Conservation (phyloP, 2,329 filamentous ascomycete genomes). For the Neonectria coccinea region DNA sequence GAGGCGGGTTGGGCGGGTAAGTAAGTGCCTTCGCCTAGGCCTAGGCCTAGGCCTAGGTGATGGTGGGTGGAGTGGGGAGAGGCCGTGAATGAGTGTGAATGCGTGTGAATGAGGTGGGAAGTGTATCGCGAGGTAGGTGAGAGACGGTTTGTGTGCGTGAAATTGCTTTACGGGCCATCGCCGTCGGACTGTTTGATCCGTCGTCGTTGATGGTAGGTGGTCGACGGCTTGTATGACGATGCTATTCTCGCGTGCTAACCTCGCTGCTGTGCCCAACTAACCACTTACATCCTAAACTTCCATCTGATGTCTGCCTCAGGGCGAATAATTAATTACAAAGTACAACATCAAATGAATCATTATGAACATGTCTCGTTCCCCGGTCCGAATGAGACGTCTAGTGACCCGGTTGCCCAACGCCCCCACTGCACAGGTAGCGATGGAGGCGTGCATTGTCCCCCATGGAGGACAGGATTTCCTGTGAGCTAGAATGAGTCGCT, state of each 20-base stretch:
- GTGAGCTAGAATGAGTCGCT: conserved; percentile 21
- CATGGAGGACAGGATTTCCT: background rate
- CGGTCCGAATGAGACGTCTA: background rate
- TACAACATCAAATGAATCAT: background rate
- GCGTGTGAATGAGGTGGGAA: conserved; percentile 23
- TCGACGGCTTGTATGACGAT: conserved; percentile 6
- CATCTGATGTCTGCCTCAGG: background rate
- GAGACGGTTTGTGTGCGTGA: conserved; percentile 14
- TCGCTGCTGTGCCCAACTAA: background rate
- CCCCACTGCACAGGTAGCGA: background rate
- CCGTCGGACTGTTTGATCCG: conserved; percentile 6
- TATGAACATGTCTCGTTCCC: background rate
- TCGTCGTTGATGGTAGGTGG: background rate
- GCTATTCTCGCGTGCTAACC: conserved; percentile 14
- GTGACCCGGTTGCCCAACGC: background rate
- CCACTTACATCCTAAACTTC: conserved; percentile 1
- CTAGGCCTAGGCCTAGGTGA: conserved; percentile 3
- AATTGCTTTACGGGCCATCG: conserved; percentile 4
- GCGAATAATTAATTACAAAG: background rate
- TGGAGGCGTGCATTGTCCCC: conserved; percentile 3
- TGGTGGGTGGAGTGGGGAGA: conserved; percentile 25
- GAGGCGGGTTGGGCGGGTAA: conserved; percentile 9
- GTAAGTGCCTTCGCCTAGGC: conserved; percentile 1
- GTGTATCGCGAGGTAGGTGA: conserved; percentile 15
- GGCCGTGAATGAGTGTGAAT: conserved; percentile 18